Base-by-base conservation (phyloP, 257 asterid genomes). In the Nicotiana tomentosiformis region DNA sequence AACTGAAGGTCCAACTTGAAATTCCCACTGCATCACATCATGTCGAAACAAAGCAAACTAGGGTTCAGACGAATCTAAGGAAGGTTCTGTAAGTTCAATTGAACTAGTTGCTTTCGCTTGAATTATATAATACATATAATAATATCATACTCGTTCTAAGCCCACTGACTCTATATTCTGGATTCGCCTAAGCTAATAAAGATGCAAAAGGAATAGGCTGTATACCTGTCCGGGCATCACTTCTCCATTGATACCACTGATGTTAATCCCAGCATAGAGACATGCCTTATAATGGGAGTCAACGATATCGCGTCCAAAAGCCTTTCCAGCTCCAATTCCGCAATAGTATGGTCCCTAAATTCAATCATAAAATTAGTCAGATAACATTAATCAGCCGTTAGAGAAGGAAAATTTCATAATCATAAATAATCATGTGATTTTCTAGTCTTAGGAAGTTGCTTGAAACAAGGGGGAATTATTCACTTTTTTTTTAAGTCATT, bases 211-310 rank as follows among this genome's bases (percentile, higher is more conserved):
- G 15, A 5, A 18, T 79, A 79, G 80, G 29, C 5, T 35, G 67
- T 10, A 58, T 17, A 93, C 98, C 93, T 93, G 98, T 7, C 99
- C 99, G 10, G 98, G 98, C 99, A 95, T 95, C 39, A 95, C 99
- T 87, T 95, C 99, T 14, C 90, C 98, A 3, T 95, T 95, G 89
- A 95, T 89, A 32, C 98, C 98, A 43, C 98, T 91, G 0, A 95
- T 92, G 93, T 92, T 91, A 81, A 95, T 78, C 33, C 98, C 97
- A 5, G 98, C 97, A 81, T 84, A 95, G 60, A 93, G 86, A 79
- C 97, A 94, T 1, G 97, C 97, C 84, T 95, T 94, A 90, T 93
- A 93, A 76, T 94, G 98, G 2, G 97, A 90, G 84, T 94, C 97
- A 0, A 94, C 97, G 1, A 94, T 86, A 82, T 93, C 97, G 78